Evolutionary conservation across 2,329 filamentous ascomycete genomes (phyloP).

Genomic region (Fusarium citri): DNA sequence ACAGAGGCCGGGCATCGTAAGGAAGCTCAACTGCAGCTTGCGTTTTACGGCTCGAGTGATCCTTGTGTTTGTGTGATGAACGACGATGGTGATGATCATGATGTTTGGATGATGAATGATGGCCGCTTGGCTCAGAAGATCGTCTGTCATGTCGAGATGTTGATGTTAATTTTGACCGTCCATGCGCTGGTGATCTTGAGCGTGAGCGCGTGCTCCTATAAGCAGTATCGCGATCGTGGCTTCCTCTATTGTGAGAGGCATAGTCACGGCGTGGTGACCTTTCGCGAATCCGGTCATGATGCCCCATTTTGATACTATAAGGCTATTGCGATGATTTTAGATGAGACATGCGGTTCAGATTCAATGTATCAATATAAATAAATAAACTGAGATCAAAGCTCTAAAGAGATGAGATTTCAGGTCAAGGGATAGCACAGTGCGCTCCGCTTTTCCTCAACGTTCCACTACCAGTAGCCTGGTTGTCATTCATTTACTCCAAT

Average conservation of each 20-base stretch:
- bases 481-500: background rate
- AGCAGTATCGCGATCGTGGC: slow-evolving; percentile 27
- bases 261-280: slow-evolving; percentile 42
- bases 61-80: slow-evolving; percentile 42
- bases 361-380: slow-evolving; percentile 3
- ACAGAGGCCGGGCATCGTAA: slow-evolving; percentile 72
- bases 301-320: slow-evolving; percentile 28
- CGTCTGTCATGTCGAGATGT: slow-evolving; percentile 27
- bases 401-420: slow-evolving; percentile 33
- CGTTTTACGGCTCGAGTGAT: slow-evolving; percentile 26
- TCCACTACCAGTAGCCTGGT: background rate
- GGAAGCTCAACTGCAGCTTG: slow-evolving; percentile 62
- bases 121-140: slow-evolving; percentile 30
- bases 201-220: slow-evolving; percentile 37
- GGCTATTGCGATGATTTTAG: background rate
- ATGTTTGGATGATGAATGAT: slow-evolving; percentile 32
- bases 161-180: slow-evolving; percentile 30
- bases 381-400: slow-evolving; percentile 17
- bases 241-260: slow-evolving; percentile 33
- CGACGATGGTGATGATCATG: slow-evolving; percentile 28
- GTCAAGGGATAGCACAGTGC: slow-evolving; percentile 43
- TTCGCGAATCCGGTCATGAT: slow-evolving; percentile 20
- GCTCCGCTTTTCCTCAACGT: slow-evolving; percentile 34
- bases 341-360: background rate
- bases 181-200: slow-evolving; percentile 41